Conservation (phyloP, 139 green algal genomes). For the Tetraselmis striata region DNA sequence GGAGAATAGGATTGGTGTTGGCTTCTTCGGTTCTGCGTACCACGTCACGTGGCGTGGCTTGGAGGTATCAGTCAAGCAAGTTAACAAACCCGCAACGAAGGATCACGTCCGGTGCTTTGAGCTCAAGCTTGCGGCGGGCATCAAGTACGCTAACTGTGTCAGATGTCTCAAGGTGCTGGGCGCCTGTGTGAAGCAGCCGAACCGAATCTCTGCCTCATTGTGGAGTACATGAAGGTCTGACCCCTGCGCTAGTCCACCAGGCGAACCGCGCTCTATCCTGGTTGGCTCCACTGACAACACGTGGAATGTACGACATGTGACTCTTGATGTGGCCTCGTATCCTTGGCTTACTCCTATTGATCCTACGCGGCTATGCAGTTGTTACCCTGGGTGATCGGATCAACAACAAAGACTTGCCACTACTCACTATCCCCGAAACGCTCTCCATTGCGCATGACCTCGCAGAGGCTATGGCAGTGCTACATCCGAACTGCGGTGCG, state of each 20-base stretch:
- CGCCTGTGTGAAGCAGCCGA: not conserved
- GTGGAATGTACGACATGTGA: too few species aligned
- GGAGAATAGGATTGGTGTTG: not conserved
- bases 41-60: not conserved
- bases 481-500: not conserved
- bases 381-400: not conserved
- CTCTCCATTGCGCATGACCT: not conserved
- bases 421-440: not conserved
- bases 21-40: not conserved
- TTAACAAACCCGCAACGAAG: not conserved
- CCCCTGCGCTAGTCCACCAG: too few species aligned
- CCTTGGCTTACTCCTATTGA: too few species aligned
- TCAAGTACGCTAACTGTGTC: not conserved
- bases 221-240: not conserved
- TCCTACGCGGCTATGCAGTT: too few species aligned
- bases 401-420: not conserved
- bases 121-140: not conserved
- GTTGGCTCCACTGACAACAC: too few species aligned
- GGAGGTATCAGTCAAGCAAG: not conserved
- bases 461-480: not conserved
- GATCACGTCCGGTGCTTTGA: not conserved
- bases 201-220: not conserved
- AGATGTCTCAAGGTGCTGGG: not conserved
- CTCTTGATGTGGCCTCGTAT: too few species aligned
- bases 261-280: too few species aligned